Evolutionary conservation across 176 grass and related monocot species (phyloP), one percentile per base, ranked within the genome.

Genomic region (Musa schizocarpa): DNA sequence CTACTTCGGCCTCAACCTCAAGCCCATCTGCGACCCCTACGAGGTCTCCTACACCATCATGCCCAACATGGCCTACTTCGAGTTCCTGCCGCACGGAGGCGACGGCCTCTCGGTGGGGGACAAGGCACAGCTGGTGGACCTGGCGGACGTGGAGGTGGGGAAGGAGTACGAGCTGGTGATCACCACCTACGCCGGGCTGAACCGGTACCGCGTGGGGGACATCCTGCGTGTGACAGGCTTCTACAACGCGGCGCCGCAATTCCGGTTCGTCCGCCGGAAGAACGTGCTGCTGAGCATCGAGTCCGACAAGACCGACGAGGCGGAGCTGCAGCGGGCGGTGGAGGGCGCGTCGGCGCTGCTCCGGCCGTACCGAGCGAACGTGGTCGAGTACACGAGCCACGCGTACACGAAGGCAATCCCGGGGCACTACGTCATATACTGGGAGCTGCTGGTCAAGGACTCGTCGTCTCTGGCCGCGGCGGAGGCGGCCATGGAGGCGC

Each of bases 1-100:
- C 74, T 98, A 98, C 80, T 98, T 98, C 63, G 94, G 94, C 9
- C 59, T 98, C 2, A 98, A 98, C 85, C 94, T 93, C 53, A 75
- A 84, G 14, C 94, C 94, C 27, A 90, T 93, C 74, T 98, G 94
- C 82, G 75, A 85, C 69, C 94, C 94, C 0, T 85, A 88, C 0
- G 94, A 97, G 71, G 90, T 98, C 17, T 89, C 94, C 50, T 98
- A 98, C 90, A 98, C 94, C 80, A 93, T 98, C 86, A 89, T 98
- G 94, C 94, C 94, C 27, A 98, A 93, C 87, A 98, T 98, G 94
- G 91, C 79, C 75, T 98, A 98, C 86, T 98, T 98, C 81, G 94
- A 98, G 84, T 98, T 98, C 80, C 83, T 98, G 27, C 85, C 89
- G 48, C 72, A 90, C 58, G 89, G 82, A 71, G 53, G 63, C 50